Evolutionary conservation across 2,329 filamentous ascomycete genomes (phyloP).

Genomic region (Diaporthe sp.): DNA sequence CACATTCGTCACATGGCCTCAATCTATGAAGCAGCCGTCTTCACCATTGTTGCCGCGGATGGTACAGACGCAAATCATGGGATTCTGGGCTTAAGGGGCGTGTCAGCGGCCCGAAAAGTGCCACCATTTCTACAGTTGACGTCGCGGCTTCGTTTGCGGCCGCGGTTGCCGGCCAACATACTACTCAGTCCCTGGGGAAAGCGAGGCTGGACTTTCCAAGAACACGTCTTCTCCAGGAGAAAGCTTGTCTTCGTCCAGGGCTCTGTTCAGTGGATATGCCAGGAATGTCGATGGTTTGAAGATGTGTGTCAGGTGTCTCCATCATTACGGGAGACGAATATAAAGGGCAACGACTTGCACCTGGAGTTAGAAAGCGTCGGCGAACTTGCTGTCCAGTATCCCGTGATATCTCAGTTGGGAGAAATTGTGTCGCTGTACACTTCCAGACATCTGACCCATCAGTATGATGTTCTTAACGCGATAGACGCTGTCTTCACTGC

Average conservation of each 20-base stretch:
- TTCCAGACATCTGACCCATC: background rate
- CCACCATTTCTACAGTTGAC: too few species aligned
- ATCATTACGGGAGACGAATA: background rate
- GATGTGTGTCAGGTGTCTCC: background rate
- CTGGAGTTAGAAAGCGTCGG: background rate
- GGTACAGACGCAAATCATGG: background rate
- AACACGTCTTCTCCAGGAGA: background rate
- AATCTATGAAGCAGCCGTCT: background rate
- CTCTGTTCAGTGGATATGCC: slow-evolving; percentile 6
- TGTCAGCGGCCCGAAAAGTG: background rate
- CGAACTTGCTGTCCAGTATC: background rate
- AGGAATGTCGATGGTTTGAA: background rate
- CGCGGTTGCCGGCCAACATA: background rate
- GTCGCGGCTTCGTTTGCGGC: too few species aligned
- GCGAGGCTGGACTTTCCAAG: slow-evolving; percentile 4
- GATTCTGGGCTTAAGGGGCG: background rate
- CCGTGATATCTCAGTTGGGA: background rate
- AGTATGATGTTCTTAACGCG: background rate
- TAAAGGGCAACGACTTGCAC: background rate
- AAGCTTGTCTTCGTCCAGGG: background rate
- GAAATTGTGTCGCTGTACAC: background rate
- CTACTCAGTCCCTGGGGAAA: background rate
- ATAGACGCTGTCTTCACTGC: background rate
- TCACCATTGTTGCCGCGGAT: slow-evolving; percentile 5
- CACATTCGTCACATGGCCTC: background rate